Conservation (phyloP, 1,284 basidiomycete genomes). For the Hypsizygus ulmarius region DNA sequence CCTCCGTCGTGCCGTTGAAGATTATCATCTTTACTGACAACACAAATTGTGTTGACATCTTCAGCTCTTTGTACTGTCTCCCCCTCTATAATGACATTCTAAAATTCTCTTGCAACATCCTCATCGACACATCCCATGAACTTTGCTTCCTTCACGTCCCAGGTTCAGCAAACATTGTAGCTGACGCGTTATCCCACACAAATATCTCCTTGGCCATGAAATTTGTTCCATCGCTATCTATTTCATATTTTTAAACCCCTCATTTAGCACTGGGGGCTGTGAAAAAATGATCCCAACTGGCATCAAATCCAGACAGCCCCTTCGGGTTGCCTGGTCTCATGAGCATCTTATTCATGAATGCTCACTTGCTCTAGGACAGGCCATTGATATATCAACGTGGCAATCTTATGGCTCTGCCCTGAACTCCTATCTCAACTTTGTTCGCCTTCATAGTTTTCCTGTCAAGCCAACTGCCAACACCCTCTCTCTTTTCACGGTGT, state of each 20-base stretch:
- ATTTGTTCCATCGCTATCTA: background rate
- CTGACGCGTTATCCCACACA: background rate
- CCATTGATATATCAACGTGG: too few relatives aligned
- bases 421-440: too few relatives aligned
- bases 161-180: constrained; percentile 2
- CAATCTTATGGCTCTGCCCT: too few relatives aligned
- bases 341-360: background rate
- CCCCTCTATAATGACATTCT: constrained; percentile 31
- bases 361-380: too few relatives aligned
- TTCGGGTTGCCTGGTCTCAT: background rate
- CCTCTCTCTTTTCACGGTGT: too few relatives aligned
- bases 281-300: constrained; percentile 7
- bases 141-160: constrained; percentile 5
- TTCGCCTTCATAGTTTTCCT: too few relatives aligned
- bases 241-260: constrained; percentile 9
- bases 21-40: constrained; percentile 33
- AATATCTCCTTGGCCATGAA: background rate
- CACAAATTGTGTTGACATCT: constrained; percentile 33
- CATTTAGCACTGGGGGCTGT: constrained; percentile 6
- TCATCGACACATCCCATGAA: constrained; percentile 20
- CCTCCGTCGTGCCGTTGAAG: background rate
- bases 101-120: constrained; percentile 22
- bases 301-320: background rate
- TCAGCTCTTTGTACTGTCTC: constrained; percentile 25
- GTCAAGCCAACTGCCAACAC: too few relatives aligned